Percentiles rank a stretch among this genome's conserved stretches.
Conservation (phyloP, 2,329 filamentous ascomycete species). For the Scorias spongiosa region DNA sequence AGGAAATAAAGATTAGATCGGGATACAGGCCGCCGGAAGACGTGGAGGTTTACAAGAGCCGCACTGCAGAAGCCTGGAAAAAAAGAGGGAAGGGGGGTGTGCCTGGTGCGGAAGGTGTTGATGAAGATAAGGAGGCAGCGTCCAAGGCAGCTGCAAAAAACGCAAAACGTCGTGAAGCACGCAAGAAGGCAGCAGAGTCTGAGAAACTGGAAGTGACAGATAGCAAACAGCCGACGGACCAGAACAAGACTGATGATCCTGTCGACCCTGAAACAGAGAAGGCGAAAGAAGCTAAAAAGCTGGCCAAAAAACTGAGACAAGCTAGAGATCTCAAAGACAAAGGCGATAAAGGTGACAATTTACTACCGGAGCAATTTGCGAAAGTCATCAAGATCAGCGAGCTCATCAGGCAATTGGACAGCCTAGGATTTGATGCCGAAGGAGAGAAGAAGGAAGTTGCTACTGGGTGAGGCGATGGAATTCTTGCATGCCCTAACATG, state of each 20-base stretch:
- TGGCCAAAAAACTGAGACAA: slow-evolving; percentile 91
- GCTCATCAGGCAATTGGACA: slow-evolving; percentile 73
- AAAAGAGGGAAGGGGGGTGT: slow-evolving; percentile 55
- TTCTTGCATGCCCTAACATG: neutral
- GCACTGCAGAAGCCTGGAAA: slow-evolving; percentile 71
- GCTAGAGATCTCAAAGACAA: slow-evolving; percentile 80
- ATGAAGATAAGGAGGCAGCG: slow-evolving; percentile 33
- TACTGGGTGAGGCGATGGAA: neutral
- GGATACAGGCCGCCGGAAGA: slow-evolving; percentile 92
- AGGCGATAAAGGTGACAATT: slow-evolving; percentile 68
- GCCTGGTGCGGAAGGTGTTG: slow-evolving; percentile 50
- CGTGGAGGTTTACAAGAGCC: slow-evolving; percentile 90
- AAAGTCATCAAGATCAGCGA: slow-evolving; percentile 97
- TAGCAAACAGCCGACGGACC: slow-evolving; percentile 29
- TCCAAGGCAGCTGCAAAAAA: slow-evolving; percentile 60
- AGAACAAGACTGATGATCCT: slow-evolving; percentile 17
- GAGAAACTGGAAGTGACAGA: slow-evolving; percentile 22
- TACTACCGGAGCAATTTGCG: slow-evolving; percentile 87
- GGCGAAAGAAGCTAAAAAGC: slow-evolving; percentile 81
- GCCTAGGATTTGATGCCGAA: slow-evolving; percentile 68
- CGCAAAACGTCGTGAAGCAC: slow-evolving; percentile 59
- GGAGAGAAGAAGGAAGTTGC: slow-evolving; percentile 42
- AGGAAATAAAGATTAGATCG: slow-evolving; percentile 84
- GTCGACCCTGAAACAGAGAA: slow-evolving; percentile 59
- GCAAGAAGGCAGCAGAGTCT: slow-evolving; percentile 42